These are phyloP conservation scores for sorghum (Sorghum bicolor) DNA, from an alignment of 176 grass and related monocot genomes.

Conservation along the genomic window DNA sequence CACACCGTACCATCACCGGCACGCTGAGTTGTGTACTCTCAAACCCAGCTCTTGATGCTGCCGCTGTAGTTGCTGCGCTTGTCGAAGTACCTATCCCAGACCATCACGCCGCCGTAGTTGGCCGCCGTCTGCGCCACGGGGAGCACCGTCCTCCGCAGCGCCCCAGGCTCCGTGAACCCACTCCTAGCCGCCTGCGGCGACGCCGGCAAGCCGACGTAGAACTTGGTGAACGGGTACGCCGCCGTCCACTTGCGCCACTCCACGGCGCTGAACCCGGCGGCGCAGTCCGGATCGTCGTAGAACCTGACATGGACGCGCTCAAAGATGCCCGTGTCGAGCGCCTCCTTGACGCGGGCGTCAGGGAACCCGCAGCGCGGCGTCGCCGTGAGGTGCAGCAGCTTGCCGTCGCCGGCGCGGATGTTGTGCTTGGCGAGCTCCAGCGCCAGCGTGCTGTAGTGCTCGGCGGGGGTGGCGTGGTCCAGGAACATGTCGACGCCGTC, in stretches of 20 bases:
- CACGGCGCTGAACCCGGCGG: background rate
- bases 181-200: background rate
- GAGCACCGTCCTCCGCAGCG: background rate
- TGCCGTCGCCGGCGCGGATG: conserved; percentile 8
- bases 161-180: background rate
- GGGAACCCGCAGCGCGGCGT: conserved; percentile 26
- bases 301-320: conserved; percentile 26
- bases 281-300: conserved; percentile 13
- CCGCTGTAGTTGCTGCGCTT: background rate
- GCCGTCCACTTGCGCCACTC: conserved; percentile 22
- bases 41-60: background rate
- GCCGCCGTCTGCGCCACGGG: conserved; percentile 7
- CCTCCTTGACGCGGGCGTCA: background rate
- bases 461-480: background rate
- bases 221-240: conserved; percentile 17
- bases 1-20: background rate
- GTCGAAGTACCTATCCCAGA: conserved; percentile 11
- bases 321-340: conserved; percentile 16
- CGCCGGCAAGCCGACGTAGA: conserved; percentile 15
- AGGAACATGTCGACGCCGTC: conserved; percentile 26
- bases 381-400: conserved; percentile 19
- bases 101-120: conserved; percentile 6
- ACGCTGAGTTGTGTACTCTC: background rate
- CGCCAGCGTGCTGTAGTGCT: background rate
- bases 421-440: conserved; percentile 13